Evolutionary conservation across 192 early-diverging fungal genomes (phyloP), one percentile per base, ranked within the genome.

Genomic region (Linderina pennispora): DNA sequence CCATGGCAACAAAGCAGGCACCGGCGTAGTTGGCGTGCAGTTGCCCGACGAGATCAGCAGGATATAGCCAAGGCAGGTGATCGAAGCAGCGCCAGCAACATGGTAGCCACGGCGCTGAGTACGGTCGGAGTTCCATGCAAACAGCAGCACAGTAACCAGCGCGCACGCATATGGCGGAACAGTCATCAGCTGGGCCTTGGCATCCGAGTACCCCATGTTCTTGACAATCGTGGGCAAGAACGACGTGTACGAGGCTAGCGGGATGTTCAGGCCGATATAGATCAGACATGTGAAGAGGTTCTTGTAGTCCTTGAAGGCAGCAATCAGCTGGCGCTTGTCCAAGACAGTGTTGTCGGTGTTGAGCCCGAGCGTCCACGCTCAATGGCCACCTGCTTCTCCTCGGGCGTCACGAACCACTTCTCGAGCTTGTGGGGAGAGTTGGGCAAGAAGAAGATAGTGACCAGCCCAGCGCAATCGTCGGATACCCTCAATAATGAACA

Each of bases 201-300:
- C 64, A 9, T 70, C 40, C 16, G 56, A 43, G 51, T 78, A 87
- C 1, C 83, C 82, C 71, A 89, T 78, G 24, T 74, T 64, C 22
- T 74, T 71, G 43, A 89, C 75, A 15, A 89, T 86, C 14, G 79
- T 80, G 1, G 87, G 85, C 33, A 89, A 59, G 50, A 86, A 86
- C 16, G 84, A 76, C 34, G 76, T 69, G 26, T 83, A 76, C 40
- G 78, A 80, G 32, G 81, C 83, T 6, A 82, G 53, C 10, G 83
- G 79, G 8, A 77, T 85, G 43, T 75, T 66, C 36, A 76, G 71
- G 10, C 81, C 78, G 41, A 87, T 83, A 43, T 80, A 81, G 18
- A 81, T 77, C 14, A 85, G 33, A 23, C 76, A 67, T 16, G 77
- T 68, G 28, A 81, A 52, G 16, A 79, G 43, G 40, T 60, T 63